phyloP scores from a whole-genome alignment of 495 filamentous ascomycete genomes.

The Aspergillus hancockii region DNA sequence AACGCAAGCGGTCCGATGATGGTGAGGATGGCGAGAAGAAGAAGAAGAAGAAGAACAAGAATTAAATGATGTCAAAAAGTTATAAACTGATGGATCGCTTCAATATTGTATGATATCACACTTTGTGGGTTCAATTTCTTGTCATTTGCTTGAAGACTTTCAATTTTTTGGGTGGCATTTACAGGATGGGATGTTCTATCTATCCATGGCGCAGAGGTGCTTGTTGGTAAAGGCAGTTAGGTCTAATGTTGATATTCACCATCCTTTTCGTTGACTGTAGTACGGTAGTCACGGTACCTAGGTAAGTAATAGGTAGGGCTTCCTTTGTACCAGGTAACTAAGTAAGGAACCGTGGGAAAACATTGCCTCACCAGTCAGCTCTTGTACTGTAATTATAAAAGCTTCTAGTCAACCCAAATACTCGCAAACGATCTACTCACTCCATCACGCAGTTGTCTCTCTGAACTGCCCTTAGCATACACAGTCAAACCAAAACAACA shows the following conservation, averaged over 20 bases:
- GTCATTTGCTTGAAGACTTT: slow-evolving; percentile 31
- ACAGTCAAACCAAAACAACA: slow-evolving; percentile 1
- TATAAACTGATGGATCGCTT: slow-evolving; percentile 31
- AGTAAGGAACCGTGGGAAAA: no score
- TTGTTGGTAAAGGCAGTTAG: slow-evolving; percentile 32
- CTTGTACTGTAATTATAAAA: not conserved
- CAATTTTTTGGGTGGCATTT: slow-evolving; percentile 48
- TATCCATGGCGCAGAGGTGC: slow-evolving; percentile 38
- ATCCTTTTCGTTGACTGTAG: slow-evolving; percentile 14
- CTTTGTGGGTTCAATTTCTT: slow-evolving; percentile 29
- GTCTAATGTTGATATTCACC: slow-evolving; percentile 27
- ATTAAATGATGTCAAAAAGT: slow-evolving; percentile 33
- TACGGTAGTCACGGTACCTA: not conserved
- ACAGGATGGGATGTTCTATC: slow-evolving; percentile 39
- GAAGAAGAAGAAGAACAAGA: slow-evolving; percentile 57
- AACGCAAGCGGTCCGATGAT: slow-evolving; percentile 56
- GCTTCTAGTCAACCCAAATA: not conserved
- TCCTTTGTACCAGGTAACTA: no score
- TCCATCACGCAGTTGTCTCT: not conserved
- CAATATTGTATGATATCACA: slow-evolving; percentile 53
- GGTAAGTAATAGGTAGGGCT: no score
- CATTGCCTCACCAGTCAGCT: no score
- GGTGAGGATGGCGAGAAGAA: slow-evolving; percentile 46
- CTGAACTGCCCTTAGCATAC: not conserved
- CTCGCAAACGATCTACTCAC: not conserved